These are phyloP conservation scores for Penicillium cataractarum DNA, from an alignment of 495 filamentous ascomycete species.

Conservation along the genomic window DNA sequence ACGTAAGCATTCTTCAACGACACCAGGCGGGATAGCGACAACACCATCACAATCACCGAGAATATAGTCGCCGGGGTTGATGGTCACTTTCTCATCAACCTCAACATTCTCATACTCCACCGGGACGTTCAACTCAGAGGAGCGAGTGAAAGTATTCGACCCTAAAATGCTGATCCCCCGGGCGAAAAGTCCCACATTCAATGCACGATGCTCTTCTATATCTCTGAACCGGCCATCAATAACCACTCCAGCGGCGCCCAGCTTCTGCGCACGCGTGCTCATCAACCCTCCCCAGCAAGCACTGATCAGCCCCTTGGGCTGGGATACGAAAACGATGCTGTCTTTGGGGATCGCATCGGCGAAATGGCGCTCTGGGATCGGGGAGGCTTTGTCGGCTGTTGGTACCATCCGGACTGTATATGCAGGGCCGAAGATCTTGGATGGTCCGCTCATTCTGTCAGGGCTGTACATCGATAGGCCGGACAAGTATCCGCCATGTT, in stretches of 20 bases:
- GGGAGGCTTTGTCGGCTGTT: slow-evolving; percentile 22
- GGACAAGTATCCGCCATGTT: slow-evolving; percentile 59
- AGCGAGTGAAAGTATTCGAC: slow-evolving; percentile 27
- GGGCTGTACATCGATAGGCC: slow-evolving; percentile 63
- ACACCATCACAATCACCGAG: slow-evolving; percentile 61
- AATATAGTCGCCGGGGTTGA: slow-evolving; percentile 60
- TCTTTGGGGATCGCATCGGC: slow-evolving; percentile 54
- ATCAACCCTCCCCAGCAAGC: slow-evolving; percentile 66
- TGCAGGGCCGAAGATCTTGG: slow-evolving; percentile 60
- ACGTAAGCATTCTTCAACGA: slow-evolving; percentile 24
- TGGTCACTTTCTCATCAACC: slow-evolving; percentile 45
- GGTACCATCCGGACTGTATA: slow-evolving; percentile 54
- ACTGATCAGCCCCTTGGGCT: slow-evolving; percentile 53
- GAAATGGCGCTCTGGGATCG: slow-evolving; percentile 17
- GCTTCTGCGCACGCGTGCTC: slow-evolving; percentile 53
- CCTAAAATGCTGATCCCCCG: slow-evolving; percentile 48
- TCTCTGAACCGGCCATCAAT: slow-evolving; percentile 64
- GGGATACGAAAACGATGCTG: slow-evolving; percentile 60
- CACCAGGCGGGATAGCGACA: slow-evolving; percentile 34
- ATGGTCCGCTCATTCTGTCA: slow-evolving; percentile 48
- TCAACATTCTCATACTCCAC: slow-evolving; percentile 35
- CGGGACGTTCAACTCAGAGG: slow-evolving; percentile 36
- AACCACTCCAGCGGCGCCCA: slow-evolving; percentile 45
- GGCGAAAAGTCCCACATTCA: slow-evolving; percentile 55
- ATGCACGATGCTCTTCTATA: slow-evolving; percentile 59